phyloP scores from a whole-genome alignment of 495 filamentous ascomycete species.

The Choiromyces venosus region DNA sequence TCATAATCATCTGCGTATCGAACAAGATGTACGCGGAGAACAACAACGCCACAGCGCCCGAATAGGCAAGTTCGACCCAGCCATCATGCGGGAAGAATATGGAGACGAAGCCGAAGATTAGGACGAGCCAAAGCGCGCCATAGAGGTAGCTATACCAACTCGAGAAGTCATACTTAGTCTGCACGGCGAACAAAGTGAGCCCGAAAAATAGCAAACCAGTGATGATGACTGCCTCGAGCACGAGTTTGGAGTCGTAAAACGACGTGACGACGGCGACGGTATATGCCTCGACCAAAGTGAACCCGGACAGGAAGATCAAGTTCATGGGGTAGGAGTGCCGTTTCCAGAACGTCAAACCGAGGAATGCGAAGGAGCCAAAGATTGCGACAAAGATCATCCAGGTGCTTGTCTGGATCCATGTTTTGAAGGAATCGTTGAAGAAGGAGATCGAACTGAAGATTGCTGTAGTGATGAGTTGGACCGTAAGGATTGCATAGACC shows the following conservation, averaged over 20 bases:
- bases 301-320: conserved; percentile 82
- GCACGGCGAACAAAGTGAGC: conserved; percentile 90
- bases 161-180: conserved; percentile 97
- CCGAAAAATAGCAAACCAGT: conserved; percentile 91
- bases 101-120: conserved; percentile 87
- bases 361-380: conserved; percentile 39
- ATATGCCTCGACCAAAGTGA: conserved; percentile 92
- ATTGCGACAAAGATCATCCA: conserved; percentile 79
- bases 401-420: conserved; percentile 77
- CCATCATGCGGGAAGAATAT: conserved; percentile 74
- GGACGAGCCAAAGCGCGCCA: conserved; percentile 77
- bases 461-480: conserved; percentile 80
- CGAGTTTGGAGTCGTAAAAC: conserved; percentile 73
- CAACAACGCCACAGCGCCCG: conserved; percentile 70
- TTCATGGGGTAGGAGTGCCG: conserved; percentile 94
- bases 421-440: conserved; percentile 70
- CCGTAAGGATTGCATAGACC: conserved; percentile 77
- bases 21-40: conserved; percentile 93
- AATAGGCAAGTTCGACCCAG: conserved; percentile 76
- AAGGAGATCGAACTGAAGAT: conserved; percentile 77
- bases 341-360: conserved; percentile 88
- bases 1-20: conserved; percentile 91
- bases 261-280: conserved; percentile 83
- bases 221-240: conserved; percentile 82
- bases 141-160: conserved; percentile 94